Conservation (phyloP, 768 basidiomycete species). For the Suillus cothurnatus region DNA sequence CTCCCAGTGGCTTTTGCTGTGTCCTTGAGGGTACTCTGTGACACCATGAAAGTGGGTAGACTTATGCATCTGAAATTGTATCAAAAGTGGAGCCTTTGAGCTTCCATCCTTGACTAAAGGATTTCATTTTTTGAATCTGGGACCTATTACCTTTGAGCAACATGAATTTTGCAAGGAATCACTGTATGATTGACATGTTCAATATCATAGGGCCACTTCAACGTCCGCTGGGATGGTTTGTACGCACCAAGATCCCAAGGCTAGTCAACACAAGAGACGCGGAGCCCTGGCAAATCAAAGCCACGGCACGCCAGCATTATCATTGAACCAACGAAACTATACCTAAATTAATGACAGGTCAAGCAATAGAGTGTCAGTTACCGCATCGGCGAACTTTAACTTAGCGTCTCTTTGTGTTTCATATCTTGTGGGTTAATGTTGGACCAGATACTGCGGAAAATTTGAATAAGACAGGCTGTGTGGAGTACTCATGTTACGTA, state of each 20-base stretch:
- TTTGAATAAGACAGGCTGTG: not conserved
- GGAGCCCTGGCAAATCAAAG: not conserved
- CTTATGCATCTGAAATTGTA: not conserved
- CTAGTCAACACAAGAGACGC: not conserved
- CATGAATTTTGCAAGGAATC: not conserved
- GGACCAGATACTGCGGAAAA: not conserved
- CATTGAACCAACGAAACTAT: not conserved
- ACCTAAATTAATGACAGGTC: not conserved
- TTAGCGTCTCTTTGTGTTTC: not conserved
- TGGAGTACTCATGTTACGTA: slow-evolving; percentile 2
- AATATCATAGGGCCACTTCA: not conserved
- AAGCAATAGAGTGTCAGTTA: not conserved
- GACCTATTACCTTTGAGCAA: not conserved
- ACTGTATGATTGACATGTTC: not conserved
- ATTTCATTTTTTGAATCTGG: not conserved
- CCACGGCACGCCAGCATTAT: not conserved
- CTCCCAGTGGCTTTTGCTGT: too few relatives aligned
- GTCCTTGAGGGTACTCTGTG: not conserved
- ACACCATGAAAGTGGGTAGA: not conserved
- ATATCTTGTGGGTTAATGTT: not conserved
- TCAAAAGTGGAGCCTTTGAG: not conserved
- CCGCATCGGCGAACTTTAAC: not conserved
- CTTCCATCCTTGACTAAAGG: not conserved
- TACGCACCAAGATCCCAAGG: not conserved
- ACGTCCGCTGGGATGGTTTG: not conserved